Conservation (phyloP, 805 yeast species). For the Saccharomycopsis fodiens region DNA sequence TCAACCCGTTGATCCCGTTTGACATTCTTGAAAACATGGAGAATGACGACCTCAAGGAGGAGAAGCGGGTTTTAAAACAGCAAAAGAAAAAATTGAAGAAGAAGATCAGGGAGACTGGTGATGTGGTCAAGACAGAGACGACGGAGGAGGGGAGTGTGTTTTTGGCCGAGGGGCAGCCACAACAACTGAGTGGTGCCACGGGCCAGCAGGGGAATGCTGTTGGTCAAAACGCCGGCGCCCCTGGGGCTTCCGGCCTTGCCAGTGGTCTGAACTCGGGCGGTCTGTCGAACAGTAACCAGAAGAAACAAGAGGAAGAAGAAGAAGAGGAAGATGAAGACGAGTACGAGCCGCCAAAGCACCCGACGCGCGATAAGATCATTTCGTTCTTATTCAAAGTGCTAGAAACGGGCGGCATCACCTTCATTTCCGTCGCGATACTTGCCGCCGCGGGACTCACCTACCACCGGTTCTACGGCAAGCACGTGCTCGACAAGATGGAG, state of each 20-base stretch:
- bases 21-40: slow-evolving; percentile 4
- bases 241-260: background rate
- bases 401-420: slow-evolving; percentile 67
- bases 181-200: background rate
- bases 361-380: background rate
- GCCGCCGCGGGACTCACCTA: slow-evolving; percentile 69
- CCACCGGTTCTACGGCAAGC: slow-evolving; percentile 51
- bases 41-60: slow-evolving; percentile 3
- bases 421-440: slow-evolving; percentile 58
- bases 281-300: background rate
- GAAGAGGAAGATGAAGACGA: slow-evolving; percentile 1
- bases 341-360: slow-evolving; percentile 3
- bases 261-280: background rate
- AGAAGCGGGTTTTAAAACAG: background rate
- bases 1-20: slow-evolving; percentile 13
- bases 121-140: background rate
- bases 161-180: background rate
- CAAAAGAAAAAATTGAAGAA: slow-evolving; percentile 5
- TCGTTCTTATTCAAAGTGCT: slow-evolving; percentile 32
- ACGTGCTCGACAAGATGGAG: slow-evolving; percentile 58
- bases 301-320: background rate
- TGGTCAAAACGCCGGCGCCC: no score
- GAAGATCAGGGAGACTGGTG: slow-evolving; percentile 1
- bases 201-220: background rate
- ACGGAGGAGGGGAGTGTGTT: background rate